These are phyloP conservation scores for Limonium bicolor DNA, from an alignment of 148 eudicot species.

Conservation along the genomic window DNA sequence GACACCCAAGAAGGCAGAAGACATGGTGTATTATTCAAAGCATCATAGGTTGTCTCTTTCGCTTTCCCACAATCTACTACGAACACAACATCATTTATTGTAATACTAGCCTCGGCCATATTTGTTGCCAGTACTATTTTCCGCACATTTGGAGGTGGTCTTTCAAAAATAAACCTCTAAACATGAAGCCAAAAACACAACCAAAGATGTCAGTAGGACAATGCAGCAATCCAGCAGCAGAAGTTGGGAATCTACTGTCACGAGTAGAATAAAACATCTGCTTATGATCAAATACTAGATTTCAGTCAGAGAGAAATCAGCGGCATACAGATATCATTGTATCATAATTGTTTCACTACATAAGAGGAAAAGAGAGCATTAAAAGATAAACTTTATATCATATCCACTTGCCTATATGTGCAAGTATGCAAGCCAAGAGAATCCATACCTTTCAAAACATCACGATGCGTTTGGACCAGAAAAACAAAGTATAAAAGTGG, in stretches of 20 bases:
- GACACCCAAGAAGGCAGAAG: conserved; percentile 96
- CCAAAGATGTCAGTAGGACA: conserved; percentile 2
- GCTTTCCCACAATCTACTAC: conserved; percentile 98
- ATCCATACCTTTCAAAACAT: too few relatives aligned
- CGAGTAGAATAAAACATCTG: not conserved
- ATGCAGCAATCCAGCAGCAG: not conserved
- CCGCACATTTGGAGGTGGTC: conserved; percentile 64
- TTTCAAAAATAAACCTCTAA: conserved; percentile 83
- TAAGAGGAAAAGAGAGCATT: too few relatives aligned
- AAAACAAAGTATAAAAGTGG: not conserved
- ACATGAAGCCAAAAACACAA: conserved; percentile 5
- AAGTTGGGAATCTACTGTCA: too few relatives aligned
- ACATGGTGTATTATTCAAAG: conserved; percentile 90
- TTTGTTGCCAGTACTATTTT: conserved; percentile 90
- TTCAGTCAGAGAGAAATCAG: too few relatives aligned
- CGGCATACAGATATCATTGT: too few relatives aligned
- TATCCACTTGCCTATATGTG: too few relatives aligned
- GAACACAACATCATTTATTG: conserved; percentile 90
- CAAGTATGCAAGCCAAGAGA: too few relatives aligned
- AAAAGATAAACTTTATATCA: too few relatives aligned
- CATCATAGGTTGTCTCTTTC: conserved; percentile 96
- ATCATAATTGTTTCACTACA: too few relatives aligned
- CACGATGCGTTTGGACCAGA: not conserved
- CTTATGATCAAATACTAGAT: too few relatives aligned
- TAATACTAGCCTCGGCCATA: conserved; percentile 97